Conservation (phyloP, 768 basidiomycete genomes). For the Trametes cinnabarina region DNA sequence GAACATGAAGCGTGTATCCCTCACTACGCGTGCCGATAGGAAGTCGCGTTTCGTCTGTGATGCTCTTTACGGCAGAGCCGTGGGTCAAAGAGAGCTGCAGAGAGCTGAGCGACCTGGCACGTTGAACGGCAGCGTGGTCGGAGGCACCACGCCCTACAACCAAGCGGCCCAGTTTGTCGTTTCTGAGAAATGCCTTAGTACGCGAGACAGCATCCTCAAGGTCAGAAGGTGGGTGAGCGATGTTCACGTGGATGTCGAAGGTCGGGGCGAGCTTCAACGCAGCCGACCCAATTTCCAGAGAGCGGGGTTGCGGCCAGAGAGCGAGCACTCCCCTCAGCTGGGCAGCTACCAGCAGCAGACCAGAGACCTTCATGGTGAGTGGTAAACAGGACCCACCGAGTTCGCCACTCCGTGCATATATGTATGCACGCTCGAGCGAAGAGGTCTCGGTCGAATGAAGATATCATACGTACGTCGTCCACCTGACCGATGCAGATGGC, state of each 20-base stretch:
- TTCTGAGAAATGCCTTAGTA: slow-evolving; percentile 42
- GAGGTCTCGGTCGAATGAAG: neutral
- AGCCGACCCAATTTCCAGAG: slow-evolving; percentile 27
- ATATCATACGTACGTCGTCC: neutral
- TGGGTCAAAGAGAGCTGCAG: slow-evolving; percentile 42
- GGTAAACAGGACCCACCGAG: neutral
- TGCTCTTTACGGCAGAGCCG: slow-evolving; percentile 34
- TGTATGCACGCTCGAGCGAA: neutral
- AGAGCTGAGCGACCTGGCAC: slow-evolving; percentile 40
- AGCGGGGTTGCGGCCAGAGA: slow-evolving; percentile 39
- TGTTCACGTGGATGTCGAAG: slow-evolving; percentile 49
- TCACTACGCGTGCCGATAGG: slow-evolving; percentile 53
- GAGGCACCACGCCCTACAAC: slow-evolving; percentile 54
- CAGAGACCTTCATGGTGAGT: slow-evolving; percentile 2
- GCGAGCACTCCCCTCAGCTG: slow-evolving; percentile 2
- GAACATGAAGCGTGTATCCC: slow-evolving; percentile 54
- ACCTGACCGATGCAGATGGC: neutral
- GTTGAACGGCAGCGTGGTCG: slow-evolving; percentile 37
- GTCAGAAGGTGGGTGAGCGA: slow-evolving; percentile 46
- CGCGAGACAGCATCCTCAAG: slow-evolving; percentile 53
- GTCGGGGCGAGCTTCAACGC: slow-evolving; percentile 38
- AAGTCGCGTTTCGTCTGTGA: slow-evolving; percentile 50
- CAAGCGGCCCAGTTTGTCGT: slow-evolving; percentile 58
- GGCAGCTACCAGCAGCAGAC: neutral
- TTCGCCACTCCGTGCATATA: neutral